These are phyloP conservation scores for Terana coerulea DNA, from an alignment of 768 basidiomycete genomes.

Conservation along the genomic window DNA sequence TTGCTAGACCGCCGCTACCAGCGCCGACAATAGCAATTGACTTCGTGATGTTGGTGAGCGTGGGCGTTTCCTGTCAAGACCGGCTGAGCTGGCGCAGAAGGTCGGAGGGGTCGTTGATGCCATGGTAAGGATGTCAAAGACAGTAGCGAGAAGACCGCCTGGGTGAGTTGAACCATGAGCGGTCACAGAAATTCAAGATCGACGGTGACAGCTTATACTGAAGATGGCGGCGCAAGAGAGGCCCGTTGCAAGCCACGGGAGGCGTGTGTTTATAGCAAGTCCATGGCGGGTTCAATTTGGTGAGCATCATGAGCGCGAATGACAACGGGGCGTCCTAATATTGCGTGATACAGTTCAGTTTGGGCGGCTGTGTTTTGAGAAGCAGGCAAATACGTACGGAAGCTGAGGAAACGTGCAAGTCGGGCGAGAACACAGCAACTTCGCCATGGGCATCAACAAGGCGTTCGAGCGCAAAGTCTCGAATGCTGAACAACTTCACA, in stretches of 20 bases:
- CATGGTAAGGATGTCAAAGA: conserved; percentile 5
- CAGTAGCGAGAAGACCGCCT: conserved; percentile 13
- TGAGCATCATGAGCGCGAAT: no score
- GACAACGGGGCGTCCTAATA: neutral
- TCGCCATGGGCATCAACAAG: no score
- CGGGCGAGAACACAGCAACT: no score
- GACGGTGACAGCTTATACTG: neutral
- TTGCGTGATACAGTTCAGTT: conserved; percentile 1
- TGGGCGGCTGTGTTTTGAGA: no score
- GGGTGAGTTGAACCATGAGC: conserved; percentile 14
- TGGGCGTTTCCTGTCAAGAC: neutral
- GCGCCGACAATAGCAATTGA: conserved; percentile 56
- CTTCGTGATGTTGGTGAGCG: conserved; percentile 27
- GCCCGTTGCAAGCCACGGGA: neutral
- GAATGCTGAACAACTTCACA: no score
- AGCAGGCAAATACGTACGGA: no score
- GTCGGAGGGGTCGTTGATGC: neutral
- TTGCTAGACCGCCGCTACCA: conserved; percentile 52
- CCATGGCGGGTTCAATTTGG: neutral
- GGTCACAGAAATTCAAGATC: no score
- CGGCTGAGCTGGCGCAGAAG: neutral
- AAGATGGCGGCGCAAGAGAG: neutral
- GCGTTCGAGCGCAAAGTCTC: no score
- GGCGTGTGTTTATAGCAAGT: neutral
- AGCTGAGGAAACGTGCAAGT: no score